Conservation (phyloP, 257 asterid species). For the Petunia axillaris region DNA sequence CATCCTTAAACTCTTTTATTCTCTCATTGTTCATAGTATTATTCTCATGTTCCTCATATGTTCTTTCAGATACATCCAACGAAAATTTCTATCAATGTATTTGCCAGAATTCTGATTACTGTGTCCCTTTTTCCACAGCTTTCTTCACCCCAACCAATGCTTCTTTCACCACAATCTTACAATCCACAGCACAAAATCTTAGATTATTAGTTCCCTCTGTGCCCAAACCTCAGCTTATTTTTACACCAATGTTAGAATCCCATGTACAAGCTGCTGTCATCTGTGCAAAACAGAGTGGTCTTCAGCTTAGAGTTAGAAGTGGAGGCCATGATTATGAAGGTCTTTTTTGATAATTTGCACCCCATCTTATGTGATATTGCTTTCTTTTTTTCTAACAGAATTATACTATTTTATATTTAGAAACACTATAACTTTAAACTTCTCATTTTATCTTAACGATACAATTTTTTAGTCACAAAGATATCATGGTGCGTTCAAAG, state of each 20-base stretch:
- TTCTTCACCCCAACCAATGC: slow-evolving; percentile 36
- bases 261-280: slow-evolving; percentile 48
- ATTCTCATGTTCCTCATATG: slow-evolving; percentile 20
- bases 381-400: too few relatives aligned
- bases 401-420: too few relatives aligned
- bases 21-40: not conserved
- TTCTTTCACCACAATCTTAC: slow-evolving; percentile 28
- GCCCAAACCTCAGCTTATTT: slow-evolving; percentile 42
- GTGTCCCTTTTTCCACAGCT: slow-evolving; percentile 36
- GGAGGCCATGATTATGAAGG: slow-evolving; percentile 45
- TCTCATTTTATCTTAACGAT: too few relatives aligned
- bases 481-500: too few relatives aligned
- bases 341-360: not conserved
- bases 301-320: slow-evolving; percentile 41
- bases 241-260: slow-evolving; percentile 40
- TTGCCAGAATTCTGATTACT: slow-evolving; percentile 36
- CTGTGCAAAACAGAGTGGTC: slow-evolving; percentile 35
- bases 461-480: too few relatives aligned
- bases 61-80: slow-evolving; percentile 28
- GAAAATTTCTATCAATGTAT: slow-evolving; percentile 35
- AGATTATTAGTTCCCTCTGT: slow-evolving; percentile 39
- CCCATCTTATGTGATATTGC: too few relatives aligned
- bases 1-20: not conserved
- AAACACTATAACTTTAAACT: too few relatives aligned
- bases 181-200: slow-evolving; percentile 46